phyloP scores from a whole-genome alignment of 202 grass and related monocot species.

The Panicum virgatum region DNA sequence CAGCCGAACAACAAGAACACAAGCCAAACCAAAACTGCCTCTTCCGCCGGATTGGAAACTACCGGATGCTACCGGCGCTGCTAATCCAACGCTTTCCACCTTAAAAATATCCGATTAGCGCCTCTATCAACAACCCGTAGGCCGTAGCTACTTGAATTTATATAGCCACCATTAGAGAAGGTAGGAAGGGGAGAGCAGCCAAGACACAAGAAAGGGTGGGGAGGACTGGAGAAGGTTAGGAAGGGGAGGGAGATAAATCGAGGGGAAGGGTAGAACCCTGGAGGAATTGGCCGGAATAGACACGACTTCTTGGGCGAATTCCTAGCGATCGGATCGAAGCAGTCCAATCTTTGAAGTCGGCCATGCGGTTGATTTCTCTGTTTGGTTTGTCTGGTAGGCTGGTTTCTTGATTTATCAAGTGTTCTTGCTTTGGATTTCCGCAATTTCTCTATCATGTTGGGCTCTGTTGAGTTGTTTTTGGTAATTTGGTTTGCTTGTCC shows the following conservation, averaged over 20 bases:
- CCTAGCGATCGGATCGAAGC: conserved; percentile 26
- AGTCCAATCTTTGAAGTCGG: conserved; percentile 5
- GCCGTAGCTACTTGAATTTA: not conserved
- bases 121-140: not conserved
- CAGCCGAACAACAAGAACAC: not conserved
- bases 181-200: conserved; percentile 8
- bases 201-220: not conserved
- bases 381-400: conserved; percentile 26
- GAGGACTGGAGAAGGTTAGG: not conserved
- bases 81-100: conserved; percentile 14
- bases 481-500: not conserved
- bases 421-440: conserved; percentile 21
- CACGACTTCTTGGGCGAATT: not conserved
- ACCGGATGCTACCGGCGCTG: conserved; percentile 27
- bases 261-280: not conserved
- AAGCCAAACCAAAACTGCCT: conserved; percentile 40
- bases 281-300: not conserved
- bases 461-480: not conserved
- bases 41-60: conserved; percentile 42
- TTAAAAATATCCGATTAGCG: conserved; percentile 16
- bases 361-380: conserved; percentile 37
- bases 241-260: not conserved
- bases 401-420: not conserved
- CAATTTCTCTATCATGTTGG: not conserved
- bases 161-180: conserved; percentile 43